These are phyloP conservation scores for Rhizopogon vulgaris DNA, from an alignment of 768 basidiomycete species.

Conservation along the genomic window DNA sequence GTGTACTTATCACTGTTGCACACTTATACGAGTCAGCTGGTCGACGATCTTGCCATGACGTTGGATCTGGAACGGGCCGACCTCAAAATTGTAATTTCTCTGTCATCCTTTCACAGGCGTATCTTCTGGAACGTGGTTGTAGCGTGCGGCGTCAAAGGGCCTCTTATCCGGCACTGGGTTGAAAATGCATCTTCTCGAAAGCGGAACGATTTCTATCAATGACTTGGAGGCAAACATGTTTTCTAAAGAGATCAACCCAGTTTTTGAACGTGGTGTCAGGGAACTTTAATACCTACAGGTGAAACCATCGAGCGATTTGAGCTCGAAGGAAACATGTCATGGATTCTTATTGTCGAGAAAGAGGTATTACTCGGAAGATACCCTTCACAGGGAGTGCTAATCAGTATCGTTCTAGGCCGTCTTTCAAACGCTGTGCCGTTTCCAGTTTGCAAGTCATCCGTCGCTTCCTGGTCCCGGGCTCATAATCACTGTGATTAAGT, in stretches of 20 bases:
- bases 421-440: slow-evolving; percentile 79
- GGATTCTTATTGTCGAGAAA: slow-evolving; percentile 91
- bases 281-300: slow-evolving; percentile 67
- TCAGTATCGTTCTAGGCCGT: slow-evolving; percentile 60
- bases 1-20: not conserved
- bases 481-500: slow-evolving; percentile 61
- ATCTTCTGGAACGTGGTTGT: slow-evolving; percentile 7
- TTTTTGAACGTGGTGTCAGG: slow-evolving; percentile 33
- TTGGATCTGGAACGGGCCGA: slow-evolving; percentile 67
- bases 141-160: slow-evolving; percentile 90
- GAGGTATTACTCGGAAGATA: slow-evolving; percentile 47
- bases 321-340: slow-evolving; percentile 49
- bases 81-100: slow-evolving; percentile 60
- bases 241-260: not conserved
- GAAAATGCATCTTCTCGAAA: slow-evolving; percentile 48
- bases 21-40: slow-evolving; percentile 44
- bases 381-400: not conserved
- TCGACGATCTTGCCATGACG: slow-evolving; percentile 87
- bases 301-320: slow-evolving; percentile 65
- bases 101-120: not conserved
- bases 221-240: slow-evolving; percentile 49
- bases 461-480: slow-evolving; percentile 59
- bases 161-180: slow-evolving; percentile 70
- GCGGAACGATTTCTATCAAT: slow-evolving; percentile 42
- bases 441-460: slow-evolving; percentile 44